Evolutionary conservation across 2,329 filamentous ascomycete species (phyloP).

Genomic region (Phyllosticta paracitricarpa): DNA sequence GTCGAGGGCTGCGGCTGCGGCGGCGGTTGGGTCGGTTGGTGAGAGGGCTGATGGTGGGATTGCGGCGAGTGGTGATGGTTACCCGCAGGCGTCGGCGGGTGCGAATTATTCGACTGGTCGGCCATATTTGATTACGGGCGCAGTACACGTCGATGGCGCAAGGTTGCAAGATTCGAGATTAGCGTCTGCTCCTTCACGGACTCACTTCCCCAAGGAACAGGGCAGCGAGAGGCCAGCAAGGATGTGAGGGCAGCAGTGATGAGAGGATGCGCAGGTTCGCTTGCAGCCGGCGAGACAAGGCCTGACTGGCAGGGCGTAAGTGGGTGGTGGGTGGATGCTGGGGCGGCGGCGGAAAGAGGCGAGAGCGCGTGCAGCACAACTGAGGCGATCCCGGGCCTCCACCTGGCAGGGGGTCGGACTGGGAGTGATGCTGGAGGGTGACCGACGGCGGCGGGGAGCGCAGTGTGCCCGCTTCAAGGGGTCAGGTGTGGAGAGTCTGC

Average conservation of each 20-base stretch:
- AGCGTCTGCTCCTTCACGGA: constrained; percentile 3
- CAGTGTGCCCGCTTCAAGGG: background rate
- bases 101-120: constrained; percentile 8
- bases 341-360: constrained; percentile 8
- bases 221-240: constrained; percentile 3
- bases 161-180: constrained; percentile 10
- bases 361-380: constrained; percentile 7
- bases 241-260: constrained; percentile 4
- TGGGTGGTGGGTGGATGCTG: constrained; percentile 6
- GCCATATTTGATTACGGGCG: constrained; percentile 11
- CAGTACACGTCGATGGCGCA: constrained; percentile 11
- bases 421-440: background rate
- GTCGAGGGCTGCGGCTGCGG: constrained; percentile 5
- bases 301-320: background rate
- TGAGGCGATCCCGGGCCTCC: constrained; percentile 4
- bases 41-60: constrained; percentile 1
- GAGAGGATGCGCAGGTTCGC: constrained; percentile 2
- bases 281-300: constrained; percentile 7
- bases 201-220: background rate
- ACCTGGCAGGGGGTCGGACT: constrained; percentile 2
- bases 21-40: constrained; percentile 8
- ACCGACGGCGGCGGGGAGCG: constrained; percentile 5
- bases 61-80: constrained; percentile 3
- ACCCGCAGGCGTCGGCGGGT: background rate
- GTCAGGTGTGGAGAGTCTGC: background rate